phyloP scores from a whole-genome alignment of 257 asterid genomes.

The Solanum rostratum region DNA sequence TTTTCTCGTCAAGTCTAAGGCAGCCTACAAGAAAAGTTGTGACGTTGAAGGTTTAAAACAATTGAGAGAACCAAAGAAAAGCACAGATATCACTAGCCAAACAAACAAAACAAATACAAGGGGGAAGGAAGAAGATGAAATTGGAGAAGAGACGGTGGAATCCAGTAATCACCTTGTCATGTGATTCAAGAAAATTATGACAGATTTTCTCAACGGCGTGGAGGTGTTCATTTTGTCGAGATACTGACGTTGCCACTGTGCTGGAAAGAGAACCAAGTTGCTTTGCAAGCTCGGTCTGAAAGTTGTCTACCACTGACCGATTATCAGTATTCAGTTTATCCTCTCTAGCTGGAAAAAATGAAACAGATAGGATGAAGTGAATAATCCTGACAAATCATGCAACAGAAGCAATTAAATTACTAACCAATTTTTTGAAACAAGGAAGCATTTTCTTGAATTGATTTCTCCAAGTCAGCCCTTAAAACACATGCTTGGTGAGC shows the following conservation, averaged over 20 bases:
- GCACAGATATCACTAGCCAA: neutral
- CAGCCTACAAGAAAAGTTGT: conserved; percentile 28
- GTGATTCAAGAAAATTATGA: conserved; percentile 43
- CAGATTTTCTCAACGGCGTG: conserved; percentile 52
- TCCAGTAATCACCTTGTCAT: conserved; percentile 40
- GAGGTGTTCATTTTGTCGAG: conserved; percentile 57
- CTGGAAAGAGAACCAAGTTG: conserved; percentile 50
- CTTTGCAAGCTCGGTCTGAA: conserved; percentile 49
- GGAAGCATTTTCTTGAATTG: conserved; percentile 59
- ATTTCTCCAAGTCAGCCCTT: conserved; percentile 78
- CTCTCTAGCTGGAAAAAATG: conserved; percentile 47
- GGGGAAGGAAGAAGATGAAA: neutral
- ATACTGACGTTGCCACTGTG: conserved; percentile 40
- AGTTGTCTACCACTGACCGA: conserved; percentile 46
- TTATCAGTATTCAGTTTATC: conserved; percentile 57
- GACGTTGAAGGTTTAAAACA: neutral
- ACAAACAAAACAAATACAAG: neutral
- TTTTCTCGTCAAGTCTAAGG: conserved; percentile 45
- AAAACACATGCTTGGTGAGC: conserved; percentile 82
- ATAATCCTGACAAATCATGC: conserved; percentile 1
- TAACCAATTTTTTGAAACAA: conserved; percentile 58
- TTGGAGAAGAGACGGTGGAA: neutral
- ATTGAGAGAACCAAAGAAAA: neutral
- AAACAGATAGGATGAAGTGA: neutral
- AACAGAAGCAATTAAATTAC: neutral